phyloP scores from a whole-genome alignment of 2,329 filamentous ascomycete species.

The Phaeophleospora eucalypticola region DNA sequence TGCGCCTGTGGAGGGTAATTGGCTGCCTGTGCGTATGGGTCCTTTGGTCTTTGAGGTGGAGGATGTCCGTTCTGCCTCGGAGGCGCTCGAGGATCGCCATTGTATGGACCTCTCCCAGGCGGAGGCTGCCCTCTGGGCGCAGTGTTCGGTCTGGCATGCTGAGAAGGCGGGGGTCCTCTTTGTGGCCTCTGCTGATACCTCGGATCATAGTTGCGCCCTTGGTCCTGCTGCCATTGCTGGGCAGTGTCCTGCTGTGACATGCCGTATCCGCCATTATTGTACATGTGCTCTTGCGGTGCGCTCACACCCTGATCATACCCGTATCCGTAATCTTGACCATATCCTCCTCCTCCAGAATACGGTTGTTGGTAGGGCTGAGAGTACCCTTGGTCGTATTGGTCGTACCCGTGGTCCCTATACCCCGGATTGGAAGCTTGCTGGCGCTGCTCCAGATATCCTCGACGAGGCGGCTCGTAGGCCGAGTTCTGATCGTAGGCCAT shows the following conservation, averaged over 20 bases:
- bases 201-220: slow-evolving; percentile 24
- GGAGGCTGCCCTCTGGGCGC: slow-evolving; percentile 9
- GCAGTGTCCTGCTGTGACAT: slow-evolving; percentile 5
- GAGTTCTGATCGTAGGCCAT: slow-evolving; percentile 27
- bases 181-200: slow-evolving; percentile 26
- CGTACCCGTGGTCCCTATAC: slow-evolving; percentile 18
- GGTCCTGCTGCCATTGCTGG: slow-evolving; percentile 12
- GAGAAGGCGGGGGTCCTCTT: slow-evolving; percentile 13
- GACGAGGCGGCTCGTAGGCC: slow-evolving; percentile 22
- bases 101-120: slow-evolving; percentile 4
- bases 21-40: slow-evolving; percentile 6
- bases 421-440: slow-evolving; percentile 14
- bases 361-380: slow-evolving; percentile 15
- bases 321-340: slow-evolving; percentile 10
- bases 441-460: slow-evolving; percentile 16
- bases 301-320: slow-evolving; percentile 12
- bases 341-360: slow-evolving; percentile 1
- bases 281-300: slow-evolving; percentile 6
- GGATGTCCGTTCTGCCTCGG: slow-evolving; percentile 12
- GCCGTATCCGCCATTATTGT: slow-evolving; percentile 12
- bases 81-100: slow-evolving; percentile 6
- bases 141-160: slow-evolving; percentile 6
- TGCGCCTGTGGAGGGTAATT: slow-evolving; percentile 5
- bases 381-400: slow-evolving; percentile 16
- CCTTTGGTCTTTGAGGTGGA: slow-evolving; percentile 5